Conservation (phyloP, 495 filamentous ascomycete species). For the Talaromyces adpressus region DNA sequence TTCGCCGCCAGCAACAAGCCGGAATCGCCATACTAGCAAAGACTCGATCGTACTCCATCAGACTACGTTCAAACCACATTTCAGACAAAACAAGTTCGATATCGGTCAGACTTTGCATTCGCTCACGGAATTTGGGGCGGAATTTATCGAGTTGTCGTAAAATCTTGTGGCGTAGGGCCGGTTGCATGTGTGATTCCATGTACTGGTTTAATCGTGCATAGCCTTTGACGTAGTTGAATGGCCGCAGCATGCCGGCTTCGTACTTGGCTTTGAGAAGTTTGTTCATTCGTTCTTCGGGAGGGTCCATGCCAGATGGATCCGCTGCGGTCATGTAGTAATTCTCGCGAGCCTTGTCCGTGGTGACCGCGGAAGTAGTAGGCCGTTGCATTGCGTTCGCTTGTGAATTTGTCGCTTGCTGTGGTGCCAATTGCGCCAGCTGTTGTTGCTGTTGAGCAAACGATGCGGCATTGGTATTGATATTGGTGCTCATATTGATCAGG, state of each 20-base stretch:
- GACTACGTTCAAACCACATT: slow-evolving; percentile 93
- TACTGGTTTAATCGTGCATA: slow-evolving; percentile 83
- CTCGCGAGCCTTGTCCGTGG: slow-evolving; percentile 77
- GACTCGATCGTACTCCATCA: slow-evolving; percentile 96
- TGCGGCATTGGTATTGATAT: slow-evolving; percentile 23
- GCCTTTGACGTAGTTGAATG: slow-evolving; percentile 97
- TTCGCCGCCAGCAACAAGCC: slow-evolving; percentile 94
- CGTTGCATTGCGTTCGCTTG: slow-evolving; percentile 53
- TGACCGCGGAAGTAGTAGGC: slow-evolving; percentile 46
- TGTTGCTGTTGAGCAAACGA: slow-evolving; percentile 25
- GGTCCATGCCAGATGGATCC: slow-evolving; percentile 85
- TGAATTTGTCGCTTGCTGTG: slow-evolving; percentile 34
- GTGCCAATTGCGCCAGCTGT: slow-evolving; percentile 20
- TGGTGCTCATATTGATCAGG: slow-evolving; percentile 42
- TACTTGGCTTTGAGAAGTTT: slow-evolving; percentile 91
- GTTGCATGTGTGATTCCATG: slow-evolving; percentile 80
- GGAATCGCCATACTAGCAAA: slow-evolving; percentile 99
- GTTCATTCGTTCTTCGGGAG: slow-evolving; percentile 91
- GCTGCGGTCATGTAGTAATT: slow-evolving; percentile 94
- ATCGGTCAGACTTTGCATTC: slow-evolving; percentile 84
- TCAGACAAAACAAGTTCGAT: slow-evolving; percentile 90
- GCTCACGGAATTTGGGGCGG: slow-evolving; percentile 90
- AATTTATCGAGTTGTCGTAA: slow-evolving; percentile 85
- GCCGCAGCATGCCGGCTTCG: slow-evolving; percentile 86
- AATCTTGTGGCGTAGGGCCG: slow-evolving; percentile 76